A percentile compares a stretch with the other conserved stretches of the same genome.
These are phyloP conservation scores for Aspergillus sp. DNA, from an alignment of 2,329 filamentous ascomycete species.

Conservation along the genomic window DNA sequence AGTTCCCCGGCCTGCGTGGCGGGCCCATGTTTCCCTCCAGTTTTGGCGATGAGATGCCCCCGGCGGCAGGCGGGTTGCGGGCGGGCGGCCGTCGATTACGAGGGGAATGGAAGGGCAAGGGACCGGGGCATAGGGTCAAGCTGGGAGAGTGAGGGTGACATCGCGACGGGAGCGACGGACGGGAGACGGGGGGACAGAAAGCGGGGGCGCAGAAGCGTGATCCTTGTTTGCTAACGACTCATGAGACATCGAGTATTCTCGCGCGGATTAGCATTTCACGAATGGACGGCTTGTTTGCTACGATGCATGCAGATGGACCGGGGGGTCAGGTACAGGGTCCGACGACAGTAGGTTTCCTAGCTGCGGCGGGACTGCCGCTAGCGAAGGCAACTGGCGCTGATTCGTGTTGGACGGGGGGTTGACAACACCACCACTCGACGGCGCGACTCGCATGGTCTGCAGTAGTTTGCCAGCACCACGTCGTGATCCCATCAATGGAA, in stretches of 20 bases:
- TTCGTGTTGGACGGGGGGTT: no score
- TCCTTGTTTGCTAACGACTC: constrained; percentile 2
- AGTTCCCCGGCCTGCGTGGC: constrained; percentile 24
- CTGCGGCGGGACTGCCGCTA: no score
- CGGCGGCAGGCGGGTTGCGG: constrained; percentile 20
- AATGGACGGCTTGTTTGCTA: not conserved
- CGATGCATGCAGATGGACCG: not conserved
- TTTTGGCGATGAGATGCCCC: constrained; percentile 29
- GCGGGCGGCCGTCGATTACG: constrained; percentile 21
- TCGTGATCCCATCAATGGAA: no score
- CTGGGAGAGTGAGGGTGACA: constrained; percentile 8
- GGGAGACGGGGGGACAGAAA: not conserved
- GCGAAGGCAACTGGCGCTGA: no score
- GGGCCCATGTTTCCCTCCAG: constrained; percentile 29
- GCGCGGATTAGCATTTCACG: not conserved
- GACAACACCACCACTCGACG: no score
- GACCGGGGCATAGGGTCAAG: constrained; percentile 11
- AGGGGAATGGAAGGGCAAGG: constrained; percentile 26
- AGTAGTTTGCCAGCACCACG: no score
- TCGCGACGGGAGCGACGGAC: constrained; percentile 3
- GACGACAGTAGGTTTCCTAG: no score
- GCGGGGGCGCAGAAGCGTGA: not conserved
- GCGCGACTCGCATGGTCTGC: no score
- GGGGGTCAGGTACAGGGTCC: not conserved
- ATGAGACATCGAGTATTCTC: not conserved